A percentile compares a stretch with the other conserved stretches of the same genome.
These are phyloP conservation scores for Jacaranda mimosifolia DNA, from an alignment of 257 asterid species.

Conservation along the genomic window DNA sequence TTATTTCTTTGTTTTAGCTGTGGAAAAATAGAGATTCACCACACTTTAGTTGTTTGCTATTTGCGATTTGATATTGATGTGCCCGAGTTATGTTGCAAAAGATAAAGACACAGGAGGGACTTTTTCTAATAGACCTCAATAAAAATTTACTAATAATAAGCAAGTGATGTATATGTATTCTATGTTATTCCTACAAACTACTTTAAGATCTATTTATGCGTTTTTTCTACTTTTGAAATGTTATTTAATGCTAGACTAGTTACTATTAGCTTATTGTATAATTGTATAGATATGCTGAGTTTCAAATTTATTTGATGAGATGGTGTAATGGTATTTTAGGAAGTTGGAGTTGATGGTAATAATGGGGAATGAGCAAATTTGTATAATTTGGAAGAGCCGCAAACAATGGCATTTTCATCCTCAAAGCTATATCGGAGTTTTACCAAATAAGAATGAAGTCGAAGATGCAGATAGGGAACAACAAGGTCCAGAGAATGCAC, in stretches of 20 bases:
- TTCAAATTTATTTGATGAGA: constrained; percentile 12
- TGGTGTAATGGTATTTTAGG: constrained; percentile 51
- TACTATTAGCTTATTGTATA: neutral
- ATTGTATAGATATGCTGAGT: neutral
- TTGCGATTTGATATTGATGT: constrained; percentile 27
- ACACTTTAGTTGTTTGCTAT: constrained; percentile 11
- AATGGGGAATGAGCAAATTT: constrained; percentile 64
- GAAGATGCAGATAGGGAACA: constrained; percentile 48
- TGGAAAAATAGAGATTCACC: constrained; percentile 12
- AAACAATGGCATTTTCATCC: constrained; percentile 42
- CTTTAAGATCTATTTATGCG: neutral
- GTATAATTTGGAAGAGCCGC: constrained; percentile 61
- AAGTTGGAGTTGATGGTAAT: constrained; percentile 57
- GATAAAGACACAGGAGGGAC: constrained; percentile 36
- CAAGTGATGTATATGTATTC: too few species aligned
- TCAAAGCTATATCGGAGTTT: constrained; percentile 38
- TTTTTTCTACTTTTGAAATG: neutral
- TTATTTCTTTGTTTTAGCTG: constrained; percentile 19
- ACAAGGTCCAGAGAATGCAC: constrained; percentile 48
- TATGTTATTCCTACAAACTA: too few species aligned
- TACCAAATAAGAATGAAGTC: constrained; percentile 46
- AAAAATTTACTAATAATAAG: neutral
- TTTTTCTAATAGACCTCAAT: neutral
- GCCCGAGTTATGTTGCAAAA: constrained; percentile 25
- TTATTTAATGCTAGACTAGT: neutral